phyloP scores from a whole-genome alignment of 2,329 filamentous ascomycete species.

The Pseudogymnoascus sp. region DNA sequence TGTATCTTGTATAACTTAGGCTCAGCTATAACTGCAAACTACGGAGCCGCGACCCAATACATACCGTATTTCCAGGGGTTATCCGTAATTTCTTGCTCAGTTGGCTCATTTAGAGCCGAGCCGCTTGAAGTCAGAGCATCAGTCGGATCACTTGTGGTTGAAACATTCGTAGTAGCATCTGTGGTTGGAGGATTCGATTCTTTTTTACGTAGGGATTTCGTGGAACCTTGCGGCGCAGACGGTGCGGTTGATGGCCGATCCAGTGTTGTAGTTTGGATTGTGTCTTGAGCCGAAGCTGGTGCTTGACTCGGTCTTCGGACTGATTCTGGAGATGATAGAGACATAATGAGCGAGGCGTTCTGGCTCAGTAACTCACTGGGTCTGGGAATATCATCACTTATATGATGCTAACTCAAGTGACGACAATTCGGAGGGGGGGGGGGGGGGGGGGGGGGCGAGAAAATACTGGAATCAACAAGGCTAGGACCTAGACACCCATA shows the following conservation, averaged over 20 bases:
- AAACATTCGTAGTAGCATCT: not conserved
- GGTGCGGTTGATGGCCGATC: not conserved
- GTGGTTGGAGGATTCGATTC: not conserved
- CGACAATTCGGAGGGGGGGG: not conserved
- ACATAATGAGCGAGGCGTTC: not conserved
- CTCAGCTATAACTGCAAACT: not conserved
- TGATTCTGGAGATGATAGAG: not conserved
- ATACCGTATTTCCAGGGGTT: not conserved
- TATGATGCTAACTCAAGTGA: not conserved
- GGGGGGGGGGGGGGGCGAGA: not conserved
- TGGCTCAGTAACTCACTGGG: not conserved
- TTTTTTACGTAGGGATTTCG: not conserved
- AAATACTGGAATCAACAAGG: not conserved
- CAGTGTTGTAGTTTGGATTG: not conserved
- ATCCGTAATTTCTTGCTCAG: not conserved
- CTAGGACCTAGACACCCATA: not conserved
- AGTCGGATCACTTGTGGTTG: not conserved
- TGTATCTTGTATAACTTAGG: not conserved
- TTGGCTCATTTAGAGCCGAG: not conserved
- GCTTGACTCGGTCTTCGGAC: not conserved
- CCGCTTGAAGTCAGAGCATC: not conserved
- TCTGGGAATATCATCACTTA: not conserved
- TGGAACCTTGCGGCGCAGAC: not conserved
- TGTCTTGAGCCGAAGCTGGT: not conserved
- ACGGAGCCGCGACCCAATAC: not conserved